Evolutionary conservation across 345 rosid species (phyloP).

Genomic region (Camelina laxa): DNA sequence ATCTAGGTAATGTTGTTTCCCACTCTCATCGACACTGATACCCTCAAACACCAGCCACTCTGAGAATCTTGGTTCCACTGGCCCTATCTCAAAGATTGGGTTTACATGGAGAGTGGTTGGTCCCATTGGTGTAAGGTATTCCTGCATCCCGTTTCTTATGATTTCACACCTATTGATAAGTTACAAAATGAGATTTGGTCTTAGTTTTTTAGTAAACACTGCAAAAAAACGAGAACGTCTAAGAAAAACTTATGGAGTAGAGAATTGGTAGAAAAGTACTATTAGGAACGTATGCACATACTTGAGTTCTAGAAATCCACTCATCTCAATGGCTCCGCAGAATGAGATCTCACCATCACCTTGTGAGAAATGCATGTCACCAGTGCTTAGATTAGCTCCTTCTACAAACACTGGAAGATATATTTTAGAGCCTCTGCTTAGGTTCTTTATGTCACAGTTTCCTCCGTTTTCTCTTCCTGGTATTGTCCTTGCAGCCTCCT

Average conservation of each 20-base stretch:
- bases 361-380: constrained; percentile 98
- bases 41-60: constrained; percentile 97
- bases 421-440: constrained; percentile 83
- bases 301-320: constrained; percentile 91
- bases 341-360: constrained; percentile 95
- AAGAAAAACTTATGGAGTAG: not conserved
- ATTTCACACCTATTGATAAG: constrained; percentile 65
- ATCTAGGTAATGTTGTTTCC: constrained; percentile 84
- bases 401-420: constrained; percentile 91
- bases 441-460: constrained; percentile 90
- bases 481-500: constrained; percentile 82
- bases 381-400: constrained; percentile 87
- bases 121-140: constrained; percentile 97
- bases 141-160: constrained; percentile 82
- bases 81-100: constrained; percentile 93
- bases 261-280: not conserved
- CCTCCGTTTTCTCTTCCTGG: constrained; percentile 98
- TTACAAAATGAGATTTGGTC: not conserved
- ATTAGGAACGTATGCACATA: constrained; percentile 32
- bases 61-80: constrained; percentile 89
- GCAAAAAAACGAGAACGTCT: not conserved
- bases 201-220: not conserved
- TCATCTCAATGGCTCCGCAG: constrained; percentile 97
- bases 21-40: constrained; percentile 85
- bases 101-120: constrained; percentile 88